Conservation (phyloP, 1,284 basidiomycete species). For the Fereydounia khargensis region DNA sequence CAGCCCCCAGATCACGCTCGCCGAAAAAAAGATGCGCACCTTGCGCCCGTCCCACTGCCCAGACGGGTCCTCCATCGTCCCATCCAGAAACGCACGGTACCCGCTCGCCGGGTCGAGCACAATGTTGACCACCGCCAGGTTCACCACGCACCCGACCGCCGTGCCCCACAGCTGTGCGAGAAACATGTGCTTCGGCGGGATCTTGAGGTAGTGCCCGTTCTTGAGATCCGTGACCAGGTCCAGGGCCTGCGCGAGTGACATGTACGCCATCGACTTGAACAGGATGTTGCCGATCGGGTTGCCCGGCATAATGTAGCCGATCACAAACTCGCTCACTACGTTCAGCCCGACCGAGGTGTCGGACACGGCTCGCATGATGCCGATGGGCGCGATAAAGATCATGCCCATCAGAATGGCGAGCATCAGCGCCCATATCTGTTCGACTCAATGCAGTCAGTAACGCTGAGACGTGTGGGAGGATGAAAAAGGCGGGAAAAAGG, state of each 20-base stretch:
- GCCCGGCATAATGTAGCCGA: conserved; percentile 61
- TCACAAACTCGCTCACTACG: conserved; percentile 61
- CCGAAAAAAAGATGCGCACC: conserved; percentile 56
- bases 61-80: conserved; percentile 60
- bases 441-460: too few species aligned
- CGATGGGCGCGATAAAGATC: conserved; percentile 58
- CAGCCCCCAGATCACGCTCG: conserved; percentile 61
- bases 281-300: conserved; percentile 60
- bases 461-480: too few species aligned
- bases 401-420: conserved; percentile 60
- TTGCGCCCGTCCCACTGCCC: conserved; percentile 58
- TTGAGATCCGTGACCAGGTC: conserved; percentile 61
- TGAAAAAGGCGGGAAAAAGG: too few species aligned
- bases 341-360: conserved; percentile 60
- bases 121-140: conserved; percentile 58
- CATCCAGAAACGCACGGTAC: conserved; percentile 57
- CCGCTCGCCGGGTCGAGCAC: conserved; percentile 51
- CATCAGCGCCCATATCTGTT: conserved; percentile 61
- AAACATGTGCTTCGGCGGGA: conserved; percentile 61
- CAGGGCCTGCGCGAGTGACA: conserved; percentile 57
- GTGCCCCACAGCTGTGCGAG: conserved; percentile 61
- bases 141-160: conserved; percentile 60
- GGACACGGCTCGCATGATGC: conserved; percentile 61
- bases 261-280: conserved; percentile 60
- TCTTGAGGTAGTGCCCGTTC: conserved; percentile 56